phyloP scores from a whole-genome alignment of 345 rosid genomes.

The Euphorbia pulcherrima region DNA sequence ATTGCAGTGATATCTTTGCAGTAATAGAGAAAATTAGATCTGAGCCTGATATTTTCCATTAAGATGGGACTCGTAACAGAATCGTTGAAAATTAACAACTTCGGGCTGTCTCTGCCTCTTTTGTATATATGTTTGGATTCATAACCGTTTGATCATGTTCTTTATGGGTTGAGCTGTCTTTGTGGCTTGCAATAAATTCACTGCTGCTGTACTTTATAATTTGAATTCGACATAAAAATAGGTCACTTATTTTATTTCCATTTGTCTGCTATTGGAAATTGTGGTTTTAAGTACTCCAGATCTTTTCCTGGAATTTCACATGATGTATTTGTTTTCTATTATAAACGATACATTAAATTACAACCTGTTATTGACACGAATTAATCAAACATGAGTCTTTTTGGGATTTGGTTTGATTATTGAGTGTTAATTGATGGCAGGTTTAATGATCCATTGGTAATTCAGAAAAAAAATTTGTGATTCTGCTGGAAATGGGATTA shows the following conservation, averaged over 20 bases:
- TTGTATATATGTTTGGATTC: not conserved
- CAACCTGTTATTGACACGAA: no score
- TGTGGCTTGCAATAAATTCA: not conserved
- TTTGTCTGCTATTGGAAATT: not conserved
- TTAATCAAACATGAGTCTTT: no score
- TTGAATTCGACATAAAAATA: not conserved
- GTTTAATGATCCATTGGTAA: no score
- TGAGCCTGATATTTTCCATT: not conserved
- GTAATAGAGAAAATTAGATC: slow-evolving; percentile 6
- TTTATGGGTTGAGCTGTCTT: not conserved
- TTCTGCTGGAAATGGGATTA: slow-evolving; percentile 5
- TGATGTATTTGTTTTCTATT: no score
- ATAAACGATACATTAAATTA: no score
- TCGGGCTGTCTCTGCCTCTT: not conserved
- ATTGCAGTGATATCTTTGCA: not conserved
- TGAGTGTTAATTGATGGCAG: not conserved
- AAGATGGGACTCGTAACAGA: not conserved
- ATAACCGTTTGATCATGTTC: not conserved
- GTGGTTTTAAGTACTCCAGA: not conserved
- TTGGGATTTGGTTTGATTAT: not conserved
- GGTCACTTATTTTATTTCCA: not conserved
- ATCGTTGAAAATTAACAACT: not conserved
- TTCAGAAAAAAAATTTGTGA: not conserved
- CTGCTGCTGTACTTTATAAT: not conserved
- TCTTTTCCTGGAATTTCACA: no score